A percentile compares a stretch with the other conserved stretches of the same genome.
Evolutionary conservation across 2,329 filamentous ascomycete genomes (phyloP).

Genomic region (Colletotrichum salicis): DNA sequence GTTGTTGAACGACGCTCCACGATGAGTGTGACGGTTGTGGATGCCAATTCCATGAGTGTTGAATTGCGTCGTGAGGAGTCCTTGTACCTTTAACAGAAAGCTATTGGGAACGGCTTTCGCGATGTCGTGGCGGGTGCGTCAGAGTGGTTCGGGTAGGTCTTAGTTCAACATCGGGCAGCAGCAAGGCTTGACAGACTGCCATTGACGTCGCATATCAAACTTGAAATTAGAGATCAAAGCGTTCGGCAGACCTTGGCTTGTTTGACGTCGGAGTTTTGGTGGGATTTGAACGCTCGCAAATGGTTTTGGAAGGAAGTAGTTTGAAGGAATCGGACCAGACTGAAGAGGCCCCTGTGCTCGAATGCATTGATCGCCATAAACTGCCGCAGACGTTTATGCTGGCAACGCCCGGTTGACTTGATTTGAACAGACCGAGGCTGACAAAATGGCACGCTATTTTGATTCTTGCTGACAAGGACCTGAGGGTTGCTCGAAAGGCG

Average conservation of each 20-base stretch:
- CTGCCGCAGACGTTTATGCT: conserved; percentile 28
- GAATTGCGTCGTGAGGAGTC: not conserved
- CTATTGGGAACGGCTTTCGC: conserved; percentile 8
- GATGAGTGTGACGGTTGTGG: conserved; percentile 26
- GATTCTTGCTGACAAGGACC: conserved; percentile 20
- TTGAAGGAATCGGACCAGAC: conserved; percentile 11
- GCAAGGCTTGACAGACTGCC: conserved; percentile 11
- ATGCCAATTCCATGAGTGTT: conserved; percentile 2
- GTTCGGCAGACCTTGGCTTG: conserved; percentile 10
- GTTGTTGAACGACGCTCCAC: conserved; percentile 10
- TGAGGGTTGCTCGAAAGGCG: conserved; percentile 1
- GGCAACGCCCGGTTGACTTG: conserved; percentile 1
- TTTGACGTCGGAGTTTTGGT: conserved; percentile 6
- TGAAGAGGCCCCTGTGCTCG: not conserved
- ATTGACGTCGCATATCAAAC: conserved; percentile 24
- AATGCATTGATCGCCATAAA: conserved; percentile 32
- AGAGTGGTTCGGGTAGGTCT: not conserved
- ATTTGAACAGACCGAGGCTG: conserved; percentile 19
- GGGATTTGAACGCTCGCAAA: not conserved
- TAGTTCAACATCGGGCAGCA: not conserved
- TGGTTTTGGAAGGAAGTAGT: not conserved
- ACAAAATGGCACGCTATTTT: conserved; percentile 29
- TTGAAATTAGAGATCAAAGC: conserved; percentile 18
- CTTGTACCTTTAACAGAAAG: not conserved
- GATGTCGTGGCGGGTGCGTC: not conserved